Evolutionary conservation across 2,329 filamentous ascomycete species (phyloP), one percentile per base, ranked within the genome.

Genomic region (Fusarium gaditjirri): DNA sequence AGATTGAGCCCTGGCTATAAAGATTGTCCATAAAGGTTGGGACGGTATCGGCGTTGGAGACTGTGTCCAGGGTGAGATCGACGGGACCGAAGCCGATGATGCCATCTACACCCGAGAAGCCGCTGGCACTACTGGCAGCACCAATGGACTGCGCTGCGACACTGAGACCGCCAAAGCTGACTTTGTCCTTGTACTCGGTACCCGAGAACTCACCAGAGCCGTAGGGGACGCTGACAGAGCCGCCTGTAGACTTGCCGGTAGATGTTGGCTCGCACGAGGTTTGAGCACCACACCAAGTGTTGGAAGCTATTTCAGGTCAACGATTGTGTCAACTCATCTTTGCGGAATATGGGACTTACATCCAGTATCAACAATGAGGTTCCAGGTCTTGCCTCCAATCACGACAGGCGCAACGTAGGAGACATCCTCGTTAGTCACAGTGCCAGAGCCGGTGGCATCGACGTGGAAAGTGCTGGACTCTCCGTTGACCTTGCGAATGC

Each of bases 301-400:
- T 58, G 5, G 55, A 58, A 13, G 55, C 54, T 57, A 23, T 19
- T 3, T 13, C 6, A 43, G 3, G 21, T 55, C 7, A 56, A 4
- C 2, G 0, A 2, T 0, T 12, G 10, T 8, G n/a, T 31, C 7
- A 0, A 17, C 4, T 2, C 7, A 29, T 11, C 4, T 12, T 6
- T 2, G 7, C 2, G 19, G 2, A 13, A 16, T 11, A 11, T 21
- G 8, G n/a, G 0, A 35, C 39, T 1, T 35, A 56, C 39, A 56
- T 36, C 41, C 41, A 29, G 54, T 57, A 17, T 57, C 54, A 8
- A 49, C 54, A 19, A 57, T 57, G 3, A 57, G 41, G 4, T 49
- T 11, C 54, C 54, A 57, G 14, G 54, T 49, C 2, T 36, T 47
- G 12, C 39, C 54, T 23, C 54, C 31, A 9, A 57, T 57, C 8